A percentile compares a stretch with the other conserved stretches of the same genome.
Evolutionary conservation across 495 filamentous ascomycete genomes (phyloP).

Genomic region (Xylaria intraflava): DNA sequence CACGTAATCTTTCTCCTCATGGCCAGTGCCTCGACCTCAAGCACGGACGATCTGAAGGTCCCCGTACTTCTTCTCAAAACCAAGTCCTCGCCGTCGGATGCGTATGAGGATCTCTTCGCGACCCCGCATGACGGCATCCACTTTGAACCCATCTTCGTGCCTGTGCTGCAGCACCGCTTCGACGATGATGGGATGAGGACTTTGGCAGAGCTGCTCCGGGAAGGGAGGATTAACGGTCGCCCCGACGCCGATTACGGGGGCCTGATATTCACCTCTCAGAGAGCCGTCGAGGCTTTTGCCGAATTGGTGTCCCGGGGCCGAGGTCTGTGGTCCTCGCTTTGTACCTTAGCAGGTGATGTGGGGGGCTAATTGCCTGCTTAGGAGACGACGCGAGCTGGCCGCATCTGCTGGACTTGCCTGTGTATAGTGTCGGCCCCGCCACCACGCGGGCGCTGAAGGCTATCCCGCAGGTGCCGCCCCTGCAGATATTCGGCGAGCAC

Average conservation of each 20-base stretch:
- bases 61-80: slow-evolving; percentile 84
- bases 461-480: slow-evolving; percentile 40
- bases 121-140: slow-evolving; percentile 27
- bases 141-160: slow-evolving; percentile 67
- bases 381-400: slow-evolving; percentile 32
- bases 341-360: not conserved
- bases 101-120: slow-evolving; percentile 71
- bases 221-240: slow-evolving; percentile 25
- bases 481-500: slow-evolving; percentile 64
- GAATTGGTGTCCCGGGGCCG: slow-evolving; percentile 50
- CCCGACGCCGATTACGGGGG: slow-evolving; percentile 58
- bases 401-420: slow-evolving; percentile 48
- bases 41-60: slow-evolving; percentile 22
- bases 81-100: slow-evolving; percentile 67
- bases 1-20: not conserved
- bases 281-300: slow-evolving; percentile 82
- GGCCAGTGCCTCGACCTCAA: slow-evolving; percentile 1
- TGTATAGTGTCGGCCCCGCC: slow-evolving; percentile 91
- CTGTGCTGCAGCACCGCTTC: slow-evolving; percentile 71
- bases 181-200: slow-evolving; percentile 35
- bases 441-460: slow-evolving; percentile 67
- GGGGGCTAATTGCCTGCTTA: slow-evolving; percentile 11
- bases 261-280: slow-evolving; percentile 88
- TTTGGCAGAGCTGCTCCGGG: slow-evolving; percentile 31
- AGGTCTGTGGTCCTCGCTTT: slow-evolving; percentile 21